Conservation (phyloP, 768 basidiomycete genomes). For the Macrocybe gigantea region DNA sequence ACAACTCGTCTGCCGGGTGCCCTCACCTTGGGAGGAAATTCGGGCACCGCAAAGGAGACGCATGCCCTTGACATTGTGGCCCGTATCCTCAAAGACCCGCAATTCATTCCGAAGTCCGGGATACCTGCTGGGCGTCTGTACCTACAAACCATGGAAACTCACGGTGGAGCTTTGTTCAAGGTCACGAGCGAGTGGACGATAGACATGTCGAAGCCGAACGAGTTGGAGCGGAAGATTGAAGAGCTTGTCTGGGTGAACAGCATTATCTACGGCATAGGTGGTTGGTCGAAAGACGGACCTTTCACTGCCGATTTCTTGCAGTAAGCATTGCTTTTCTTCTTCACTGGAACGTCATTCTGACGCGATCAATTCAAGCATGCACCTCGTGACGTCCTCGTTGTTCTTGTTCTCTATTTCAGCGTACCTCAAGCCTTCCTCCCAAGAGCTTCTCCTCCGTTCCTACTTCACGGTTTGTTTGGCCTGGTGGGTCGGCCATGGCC, state of each 20-base stretch:
- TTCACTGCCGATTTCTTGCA: slow-evolving; percentile 57
- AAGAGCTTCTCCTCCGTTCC: slow-evolving; percentile 39
- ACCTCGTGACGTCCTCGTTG: slow-evolving; percentile 51
- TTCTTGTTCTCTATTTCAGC: slow-evolving; percentile 41
- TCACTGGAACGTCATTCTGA: not conserved
- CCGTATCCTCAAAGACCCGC: slow-evolving; percentile 46
- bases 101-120: slow-evolving; percentile 18
- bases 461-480: slow-evolving; percentile 44
- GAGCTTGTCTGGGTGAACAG: slow-evolving; percentile 53
- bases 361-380: slow-evolving; percentile 33
- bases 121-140: slow-evolving; percentile 15
- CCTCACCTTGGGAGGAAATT: not conserved
- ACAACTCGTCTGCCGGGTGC: not conserved
- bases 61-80: slow-evolving; percentile 51
- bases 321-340: slow-evolving; percentile 29
- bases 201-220: slow-evolving; percentile 23
- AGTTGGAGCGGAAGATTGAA: slow-evolving; percentile 51
- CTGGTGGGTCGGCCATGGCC: slow-evolving; percentile 51
- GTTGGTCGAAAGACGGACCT: slow-evolving; percentile 31
- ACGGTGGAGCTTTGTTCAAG: slow-evolving; percentile 32
- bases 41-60: slow-evolving; percentile 7
- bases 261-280: slow-evolving; percentile 50
- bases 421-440: slow-evolving; percentile 26
- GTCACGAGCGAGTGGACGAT: slow-evolving; percentile 41
- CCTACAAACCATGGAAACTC: slow-evolving; percentile 25